phyloP scores from a whole-genome alignment of 768 basidiomycete species.

The Russula lepida region DNA sequence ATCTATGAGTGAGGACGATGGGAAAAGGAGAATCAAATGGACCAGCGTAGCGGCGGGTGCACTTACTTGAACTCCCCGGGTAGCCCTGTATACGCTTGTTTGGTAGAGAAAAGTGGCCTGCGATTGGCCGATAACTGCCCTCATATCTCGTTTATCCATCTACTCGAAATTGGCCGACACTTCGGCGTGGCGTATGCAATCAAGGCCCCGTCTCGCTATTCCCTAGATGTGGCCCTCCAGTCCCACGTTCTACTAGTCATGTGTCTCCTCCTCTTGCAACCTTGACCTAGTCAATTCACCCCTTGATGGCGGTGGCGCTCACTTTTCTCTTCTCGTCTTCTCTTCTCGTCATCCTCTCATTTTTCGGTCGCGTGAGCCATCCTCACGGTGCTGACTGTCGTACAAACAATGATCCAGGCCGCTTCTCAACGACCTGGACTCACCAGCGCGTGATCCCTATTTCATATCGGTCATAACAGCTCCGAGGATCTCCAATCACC shows the following conservation, averaged over 20 bases:
- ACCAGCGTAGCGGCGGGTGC: background rate
- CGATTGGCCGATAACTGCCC: constrained; percentile 10
- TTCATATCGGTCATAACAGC: background rate
- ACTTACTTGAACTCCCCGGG: background rate
- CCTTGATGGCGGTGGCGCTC: background rate
- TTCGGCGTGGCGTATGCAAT: background rate
- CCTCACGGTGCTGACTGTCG: background rate
- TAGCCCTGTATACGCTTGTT: background rate
- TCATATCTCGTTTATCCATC: background rate
- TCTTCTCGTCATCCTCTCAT: background rate
- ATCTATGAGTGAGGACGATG: background rate
- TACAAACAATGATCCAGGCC: background rate
- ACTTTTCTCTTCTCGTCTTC: background rate
- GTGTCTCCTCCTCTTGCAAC: too few relatives aligned
- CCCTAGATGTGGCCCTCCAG: too few relatives aligned
- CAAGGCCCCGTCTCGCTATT: background rate
- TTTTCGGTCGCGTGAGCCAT: background rate
- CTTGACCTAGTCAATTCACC: too few relatives aligned
- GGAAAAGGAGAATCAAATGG: background rate
- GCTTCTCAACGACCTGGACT: background rate
- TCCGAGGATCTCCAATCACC: background rate
- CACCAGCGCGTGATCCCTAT: background rate
- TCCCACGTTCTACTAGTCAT: too few relatives aligned
- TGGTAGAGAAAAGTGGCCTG: background rate
- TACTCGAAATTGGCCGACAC: background rate